phyloP scores from a whole-genome alignment of 768 basidiomycete genomes.

The Russula ochroleuca region DNA sequence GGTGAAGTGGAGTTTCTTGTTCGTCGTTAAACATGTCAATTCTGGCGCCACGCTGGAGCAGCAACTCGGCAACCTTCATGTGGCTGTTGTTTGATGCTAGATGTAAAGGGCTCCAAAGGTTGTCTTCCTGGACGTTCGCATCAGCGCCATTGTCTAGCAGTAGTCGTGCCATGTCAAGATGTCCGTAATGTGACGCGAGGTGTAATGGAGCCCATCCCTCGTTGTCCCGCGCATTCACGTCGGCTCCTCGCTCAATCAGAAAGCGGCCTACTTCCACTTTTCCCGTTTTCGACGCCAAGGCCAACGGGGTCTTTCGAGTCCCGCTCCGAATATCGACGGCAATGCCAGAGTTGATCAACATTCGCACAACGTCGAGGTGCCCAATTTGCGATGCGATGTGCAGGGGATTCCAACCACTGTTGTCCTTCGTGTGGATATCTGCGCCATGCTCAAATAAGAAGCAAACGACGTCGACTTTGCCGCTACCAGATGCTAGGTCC shows the following conservation, averaged over 20 bases:
- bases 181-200: not conserved
- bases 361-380: not conserved
- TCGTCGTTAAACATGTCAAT: not conserved
- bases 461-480: not conserved
- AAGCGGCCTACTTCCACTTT: not conserved
- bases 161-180: not conserved
- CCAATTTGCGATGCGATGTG: not conserved
- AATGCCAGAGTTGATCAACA: not conserved
- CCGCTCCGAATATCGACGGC: not conserved
- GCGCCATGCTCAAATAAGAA: not conserved
- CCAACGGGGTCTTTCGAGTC: constrained; percentile 44
- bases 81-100: not conserved
- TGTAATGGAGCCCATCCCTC: not conserved
- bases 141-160: not conserved
- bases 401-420: not conserved
- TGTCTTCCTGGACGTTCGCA: not conserved
- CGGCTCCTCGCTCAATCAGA: not conserved
- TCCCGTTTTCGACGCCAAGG: constrained; percentile 30
- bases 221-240: not conserved
- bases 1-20: not conserved
- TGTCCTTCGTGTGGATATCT: not conserved
- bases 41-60: not conserved
- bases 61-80: not conserved
- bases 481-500: not conserved
- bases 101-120: not conserved